Percentiles rank a stretch among this genome's conserved stretches.
Conservation (phyloP, 148 eudicot genomes). For the Fagopyrum homotropicum region DNA sequence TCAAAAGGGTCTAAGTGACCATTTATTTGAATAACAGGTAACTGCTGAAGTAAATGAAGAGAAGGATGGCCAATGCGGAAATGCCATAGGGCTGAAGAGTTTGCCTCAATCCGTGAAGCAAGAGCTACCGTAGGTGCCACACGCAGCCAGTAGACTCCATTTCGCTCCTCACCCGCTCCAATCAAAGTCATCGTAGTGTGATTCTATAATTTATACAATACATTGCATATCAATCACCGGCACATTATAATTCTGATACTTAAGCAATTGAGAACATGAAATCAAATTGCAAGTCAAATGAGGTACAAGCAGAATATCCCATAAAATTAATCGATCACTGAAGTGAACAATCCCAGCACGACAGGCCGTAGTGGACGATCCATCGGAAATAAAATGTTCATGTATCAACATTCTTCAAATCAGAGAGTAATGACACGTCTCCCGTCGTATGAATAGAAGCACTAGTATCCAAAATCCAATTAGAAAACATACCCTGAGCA, state of each 20-base stretch:
- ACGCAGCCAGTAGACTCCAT: no score
- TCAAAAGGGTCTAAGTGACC: not conserved
- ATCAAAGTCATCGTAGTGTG: no score
- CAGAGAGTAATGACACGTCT: not conserved
- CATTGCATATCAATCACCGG: no score
- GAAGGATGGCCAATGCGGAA: not conserved
- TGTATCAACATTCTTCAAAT: not conserved
- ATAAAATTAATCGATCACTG: not conserved
- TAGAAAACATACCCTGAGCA: not conserved
- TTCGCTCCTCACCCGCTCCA: no score
- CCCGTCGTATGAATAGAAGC: conserved; percentile 20
- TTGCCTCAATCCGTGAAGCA: not conserved
- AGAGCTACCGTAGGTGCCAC: not conserved
- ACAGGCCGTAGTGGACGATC: not conserved
- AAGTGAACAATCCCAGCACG: not conserved
- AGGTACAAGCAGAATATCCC: conserved; percentile 18
- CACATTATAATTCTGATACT: no score
- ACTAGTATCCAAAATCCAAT: conserved; percentile 14
- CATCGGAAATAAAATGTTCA: conserved; percentile 15
- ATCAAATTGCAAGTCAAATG: conserved; percentile 15
- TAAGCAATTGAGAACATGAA: not conserved
- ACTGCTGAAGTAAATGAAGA: not conserved
- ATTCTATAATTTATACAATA: no score
- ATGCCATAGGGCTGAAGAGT: not conserved
- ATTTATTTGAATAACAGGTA: not conserved